These are phyloP conservation scores for Quambalaria eucalypti DNA, from an alignment of 1,284 basidiomycete genomes.

Conservation along the genomic window DNA sequence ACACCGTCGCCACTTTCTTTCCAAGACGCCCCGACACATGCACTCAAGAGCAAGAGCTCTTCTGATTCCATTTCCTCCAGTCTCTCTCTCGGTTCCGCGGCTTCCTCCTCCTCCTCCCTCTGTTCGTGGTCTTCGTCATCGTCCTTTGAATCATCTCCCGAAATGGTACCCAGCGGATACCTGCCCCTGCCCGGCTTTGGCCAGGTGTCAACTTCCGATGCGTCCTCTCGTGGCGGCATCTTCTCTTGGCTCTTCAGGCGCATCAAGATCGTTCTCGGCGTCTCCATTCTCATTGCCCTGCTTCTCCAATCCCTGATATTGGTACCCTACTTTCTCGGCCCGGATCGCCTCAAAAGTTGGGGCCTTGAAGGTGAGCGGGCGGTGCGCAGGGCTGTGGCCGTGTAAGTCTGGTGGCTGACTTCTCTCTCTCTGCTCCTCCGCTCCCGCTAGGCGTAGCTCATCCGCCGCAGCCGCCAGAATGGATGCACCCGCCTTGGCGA, in stretches of 20 bases:
- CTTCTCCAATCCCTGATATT: neutral
- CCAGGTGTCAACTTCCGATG: neutral
- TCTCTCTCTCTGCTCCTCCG: neutral
- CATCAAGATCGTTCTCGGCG: neutral
- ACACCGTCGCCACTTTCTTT: too few species aligned
- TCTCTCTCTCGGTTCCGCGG: neutral
- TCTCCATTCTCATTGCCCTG: neutral
- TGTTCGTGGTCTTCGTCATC: neutral
- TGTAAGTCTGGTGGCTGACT: neutral
- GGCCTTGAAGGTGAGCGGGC: neutral
- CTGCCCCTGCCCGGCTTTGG: neutral
- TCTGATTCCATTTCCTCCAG: neutral
- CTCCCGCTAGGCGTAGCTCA: neutral
- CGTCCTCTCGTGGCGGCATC: neutral
- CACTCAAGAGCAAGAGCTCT: too few species aligned
- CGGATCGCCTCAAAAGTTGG: neutral
- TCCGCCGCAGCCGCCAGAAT: neutral
- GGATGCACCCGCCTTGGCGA: neutral
- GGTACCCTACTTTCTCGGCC: neutral
- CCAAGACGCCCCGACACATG: too few species aligned
- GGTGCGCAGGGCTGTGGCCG: neutral
- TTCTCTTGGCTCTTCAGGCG: neutral
- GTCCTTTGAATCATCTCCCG: neutral
- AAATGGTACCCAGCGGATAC: neutral
- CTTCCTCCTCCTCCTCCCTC: neutral